phyloP scores from a whole-genome alignment of 2,329 filamentous ascomycete genomes.

The Aaosphaeria pasadenensis region DNA sequence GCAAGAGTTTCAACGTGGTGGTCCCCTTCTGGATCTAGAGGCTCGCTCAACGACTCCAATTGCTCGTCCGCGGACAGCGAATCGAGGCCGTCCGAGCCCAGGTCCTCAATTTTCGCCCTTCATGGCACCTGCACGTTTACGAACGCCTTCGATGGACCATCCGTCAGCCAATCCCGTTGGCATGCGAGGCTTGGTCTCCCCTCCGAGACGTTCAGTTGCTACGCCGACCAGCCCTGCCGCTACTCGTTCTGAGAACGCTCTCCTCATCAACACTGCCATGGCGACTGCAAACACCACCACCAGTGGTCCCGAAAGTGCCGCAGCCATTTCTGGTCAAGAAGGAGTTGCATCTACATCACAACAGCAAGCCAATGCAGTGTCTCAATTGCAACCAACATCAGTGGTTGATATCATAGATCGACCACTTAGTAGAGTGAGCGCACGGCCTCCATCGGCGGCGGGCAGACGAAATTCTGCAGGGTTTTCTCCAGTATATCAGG shows the following conservation, averaged over 20 bases:
- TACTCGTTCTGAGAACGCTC: slow-evolving; percentile 10
- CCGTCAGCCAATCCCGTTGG: slow-evolving; percentile 18
- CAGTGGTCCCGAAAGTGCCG: slow-evolving; percentile 25
- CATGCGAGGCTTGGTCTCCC: slow-evolving; percentile 27
- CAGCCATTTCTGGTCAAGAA: slow-evolving; percentile 18
- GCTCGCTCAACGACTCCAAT: slow-evolving; percentile 38
- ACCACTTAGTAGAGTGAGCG: slow-evolving; percentile 33
- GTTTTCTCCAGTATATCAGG: slow-evolving; percentile 27
- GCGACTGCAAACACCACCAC: slow-evolving; percentile 24
- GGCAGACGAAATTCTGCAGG: slow-evolving; percentile 32
- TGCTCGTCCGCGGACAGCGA: slow-evolving; percentile 37
- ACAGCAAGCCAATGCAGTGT: slow-evolving; percentile 21
- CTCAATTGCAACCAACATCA: slow-evolving; percentile 25
- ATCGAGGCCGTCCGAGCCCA: slow-evolving; percentile 37
- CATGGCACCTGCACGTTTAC: slow-evolving; percentile 27
- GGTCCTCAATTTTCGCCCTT: slow-evolving; percentile 35
- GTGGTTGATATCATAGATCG: slow-evolving; percentile 36
- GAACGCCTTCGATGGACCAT: slow-evolving; percentile 33
- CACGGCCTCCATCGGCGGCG: slow-evolving; percentile 33
- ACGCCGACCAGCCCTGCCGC: slow-evolving; percentile 13
- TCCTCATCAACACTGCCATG: slow-evolving; percentile 19
- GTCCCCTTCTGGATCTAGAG: slow-evolving; percentile 30
- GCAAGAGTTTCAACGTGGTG: slow-evolving; percentile 29
- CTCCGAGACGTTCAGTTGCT: slow-evolving; percentile 23
- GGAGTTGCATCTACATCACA: slow-evolving; percentile 25